Evolutionary conservation across 441 rosid species (phyloP), one percentile per base, ranked within the genome.

Genomic region (Gossypium gossypioides): DNA sequence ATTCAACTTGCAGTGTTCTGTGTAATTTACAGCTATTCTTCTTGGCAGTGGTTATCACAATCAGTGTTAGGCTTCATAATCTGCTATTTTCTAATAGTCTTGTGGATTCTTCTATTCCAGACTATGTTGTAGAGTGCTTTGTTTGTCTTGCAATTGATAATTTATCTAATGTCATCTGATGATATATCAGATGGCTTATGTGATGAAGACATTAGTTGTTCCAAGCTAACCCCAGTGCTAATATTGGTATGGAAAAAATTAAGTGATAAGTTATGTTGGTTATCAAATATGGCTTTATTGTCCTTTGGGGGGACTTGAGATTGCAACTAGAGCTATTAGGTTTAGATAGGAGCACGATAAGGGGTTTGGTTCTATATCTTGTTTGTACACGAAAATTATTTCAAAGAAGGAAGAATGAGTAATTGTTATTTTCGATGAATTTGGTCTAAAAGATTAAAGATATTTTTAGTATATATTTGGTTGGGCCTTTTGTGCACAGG

Each of bases 1-100:
- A 58, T 77, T 79, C 40, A 40, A 72, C 59, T 59, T 77, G 55
- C 57, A 70, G 64, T 22, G 32, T 75, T 61, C 52, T 58, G 27
- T 46, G 34, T 58, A 42, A 72, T 59, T 57, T 58, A 75, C 55
- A 72, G 75, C 77, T 46, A 64, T 77, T 78, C 71, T 74, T 34
- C 42, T 79, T 70, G 73, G 50, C 62, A 77, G 74, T 54, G 44
- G 74, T 68, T 67, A 40, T 72, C 81, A 34, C 42, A 34, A 34
- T 46, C n/a, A 44, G 9, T 66, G 37, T 46, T 46, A 22, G 34
- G 70, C 56, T 66, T 24, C 22, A 66, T 25, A 46, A 24, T n/a
- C 25, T 66, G 24, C 57, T 66, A 7, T 66, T 66, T 48, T 66
- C 40, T 48, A 25, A 5, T 24, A 3, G 22, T 48, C 8, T 46